Evolutionary conservation across 2,329 filamentous ascomycete species (phyloP), one percentile per base, ranked within the genome.

Genomic region (Aaosphaeria pasadenensis): DNA sequence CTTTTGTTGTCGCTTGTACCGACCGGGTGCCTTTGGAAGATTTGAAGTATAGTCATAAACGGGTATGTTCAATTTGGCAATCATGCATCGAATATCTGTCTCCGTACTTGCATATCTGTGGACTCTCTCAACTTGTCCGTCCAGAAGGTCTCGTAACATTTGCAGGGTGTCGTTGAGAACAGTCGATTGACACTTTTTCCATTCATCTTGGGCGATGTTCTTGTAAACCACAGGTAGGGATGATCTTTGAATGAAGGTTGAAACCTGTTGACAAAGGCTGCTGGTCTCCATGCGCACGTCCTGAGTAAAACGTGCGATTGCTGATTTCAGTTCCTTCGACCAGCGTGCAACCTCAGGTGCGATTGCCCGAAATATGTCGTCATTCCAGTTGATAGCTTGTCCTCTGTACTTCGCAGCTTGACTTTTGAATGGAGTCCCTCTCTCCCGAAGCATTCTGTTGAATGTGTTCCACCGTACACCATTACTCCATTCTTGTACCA

Each of bases 71-170:
- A 52, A 3, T 5, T n/a, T 42, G 1, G 45, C 39, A 11, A 50
- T 39, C 52, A 52, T 55, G 45, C 45, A 52, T 4, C 47, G 43
- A 1, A 32, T 47, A 40, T 55, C 47, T 13, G 50, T 52, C 31
- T 52, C 52, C 1, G 47, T 52, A 9, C 46, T 48, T 1, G 47
- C 50, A n/a, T 43, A 52, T 13, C 49, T 35, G 39, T 46, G 45
- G 1, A 38, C 42, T 4, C 4, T 11, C 3, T 42, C 32, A 17
- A 54, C 32, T 6, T 13, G 11, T 7, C 31, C 24, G 5, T 31
- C 32, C 11, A 49, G 33, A 6, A 49, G 13, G 6, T 2, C 5
- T 7, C 44, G 30, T 13, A 39, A 13, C 6, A 3, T 2, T 36
- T 36, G 33, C 2, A 11, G 11, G 11, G 45, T 39, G 30, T 48